These are phyloP conservation scores for Corynascus novoguineensis DNA, from an alignment of 495 filamentous ascomycete genomes.

Conservation along the genomic window DNA sequence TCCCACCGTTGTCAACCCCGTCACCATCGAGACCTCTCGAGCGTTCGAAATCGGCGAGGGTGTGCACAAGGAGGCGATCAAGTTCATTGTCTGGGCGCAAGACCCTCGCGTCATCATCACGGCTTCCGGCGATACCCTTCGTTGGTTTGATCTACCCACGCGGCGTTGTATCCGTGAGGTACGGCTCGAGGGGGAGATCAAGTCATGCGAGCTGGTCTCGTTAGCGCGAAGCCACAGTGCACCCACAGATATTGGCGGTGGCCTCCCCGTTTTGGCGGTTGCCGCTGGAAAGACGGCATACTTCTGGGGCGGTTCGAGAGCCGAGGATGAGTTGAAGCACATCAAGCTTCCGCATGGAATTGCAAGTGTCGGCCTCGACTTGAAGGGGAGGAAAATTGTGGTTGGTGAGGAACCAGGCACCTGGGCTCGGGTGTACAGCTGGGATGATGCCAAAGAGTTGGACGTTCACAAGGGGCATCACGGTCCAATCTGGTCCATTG, in stretches of 20 bases:
- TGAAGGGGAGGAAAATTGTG: slow-evolving; percentile 71
- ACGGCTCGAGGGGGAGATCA: slow-evolving; percentile 72
- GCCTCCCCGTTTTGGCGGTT: slow-evolving; percentile 53
- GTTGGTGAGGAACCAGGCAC: slow-evolving; percentile 86
- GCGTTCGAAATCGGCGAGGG: slow-evolving; percentile 84
- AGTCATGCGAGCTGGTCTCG: slow-evolving; percentile 80
- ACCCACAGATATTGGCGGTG: slow-evolving; percentile 46
- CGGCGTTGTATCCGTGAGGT: slow-evolving; percentile 65
- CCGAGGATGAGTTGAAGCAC: slow-evolving; percentile 68
- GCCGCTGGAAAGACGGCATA: slow-evolving; percentile 87
- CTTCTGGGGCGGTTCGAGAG: slow-evolving; percentile 75
- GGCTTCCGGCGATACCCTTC: slow-evolving; percentile 80
- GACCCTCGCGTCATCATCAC: slow-evolving; percentile 86
- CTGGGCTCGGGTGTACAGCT: slow-evolving; percentile 89
- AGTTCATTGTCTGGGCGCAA: slow-evolving; percentile 85
- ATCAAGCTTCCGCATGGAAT: slow-evolving; percentile 74
- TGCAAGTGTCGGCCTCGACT: slow-evolving; percentile 81
- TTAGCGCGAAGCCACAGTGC: slow-evolving; percentile 38
- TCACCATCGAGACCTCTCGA: slow-evolving; percentile 41
- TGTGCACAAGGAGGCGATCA: slow-evolving; percentile 80
- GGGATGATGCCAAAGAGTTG: slow-evolving; percentile 71
- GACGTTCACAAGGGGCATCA: slow-evolving; percentile 97
- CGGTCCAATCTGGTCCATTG: slow-evolving; percentile 91
- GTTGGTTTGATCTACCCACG: slow-evolving; percentile 89
- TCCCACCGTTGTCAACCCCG: slow-evolving; percentile 23